Percentiles rank a stretch among this genome's conserved stretches.
These are phyloP conservation scores for Mortierella claussenii DNA, from an alignment of 192 early-diverging fungal genomes.

Conservation along the genomic window DNA sequence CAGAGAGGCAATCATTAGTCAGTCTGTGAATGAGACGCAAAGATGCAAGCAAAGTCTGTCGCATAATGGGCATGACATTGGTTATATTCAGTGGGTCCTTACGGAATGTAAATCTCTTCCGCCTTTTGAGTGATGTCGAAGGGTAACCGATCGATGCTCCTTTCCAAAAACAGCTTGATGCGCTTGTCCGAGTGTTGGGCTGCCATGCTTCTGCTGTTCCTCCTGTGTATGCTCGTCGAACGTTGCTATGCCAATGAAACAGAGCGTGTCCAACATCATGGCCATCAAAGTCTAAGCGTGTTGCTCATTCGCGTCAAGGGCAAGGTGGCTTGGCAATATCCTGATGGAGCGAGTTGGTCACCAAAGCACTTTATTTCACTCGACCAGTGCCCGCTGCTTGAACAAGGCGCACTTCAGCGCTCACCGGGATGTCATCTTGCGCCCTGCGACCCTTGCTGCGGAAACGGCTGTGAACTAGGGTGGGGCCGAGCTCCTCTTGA, in stretches of 20 bases:
- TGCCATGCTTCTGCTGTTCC: not conserved
- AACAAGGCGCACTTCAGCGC: too few relatives aligned
- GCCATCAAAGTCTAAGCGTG: too few relatives aligned
- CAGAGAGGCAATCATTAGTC: too few relatives aligned
- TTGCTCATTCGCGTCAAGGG: too few relatives aligned
- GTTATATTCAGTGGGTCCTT: not conserved
- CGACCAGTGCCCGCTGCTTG: too few relatives aligned
- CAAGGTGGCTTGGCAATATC: too few relatives aligned
- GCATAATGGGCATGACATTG: too few relatives aligned
- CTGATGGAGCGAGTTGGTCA: too few relatives aligned
- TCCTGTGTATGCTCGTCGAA: too few relatives aligned
- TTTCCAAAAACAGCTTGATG: constrained; percentile 47
- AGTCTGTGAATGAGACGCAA: not conserved
- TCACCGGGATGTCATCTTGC: constrained; percentile 11
- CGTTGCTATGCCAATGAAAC: too few relatives aligned
- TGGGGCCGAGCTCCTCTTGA: constrained; percentile 3
- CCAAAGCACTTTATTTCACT: too few relatives aligned
- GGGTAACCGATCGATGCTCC: constrained; percentile 44
- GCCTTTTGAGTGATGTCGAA: constrained; percentile 48
- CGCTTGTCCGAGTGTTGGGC: constrained; percentile 30
- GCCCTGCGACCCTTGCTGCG: not conserved
- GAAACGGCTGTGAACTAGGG: not conserved
- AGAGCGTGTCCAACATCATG: too few relatives aligned
- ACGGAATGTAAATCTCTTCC: constrained; percentile 48
- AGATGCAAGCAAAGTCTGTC: not conserved